Conservation (phyloP, 2,329 filamentous ascomycete species). For the Ophiostoma pallidulum region DNA sequence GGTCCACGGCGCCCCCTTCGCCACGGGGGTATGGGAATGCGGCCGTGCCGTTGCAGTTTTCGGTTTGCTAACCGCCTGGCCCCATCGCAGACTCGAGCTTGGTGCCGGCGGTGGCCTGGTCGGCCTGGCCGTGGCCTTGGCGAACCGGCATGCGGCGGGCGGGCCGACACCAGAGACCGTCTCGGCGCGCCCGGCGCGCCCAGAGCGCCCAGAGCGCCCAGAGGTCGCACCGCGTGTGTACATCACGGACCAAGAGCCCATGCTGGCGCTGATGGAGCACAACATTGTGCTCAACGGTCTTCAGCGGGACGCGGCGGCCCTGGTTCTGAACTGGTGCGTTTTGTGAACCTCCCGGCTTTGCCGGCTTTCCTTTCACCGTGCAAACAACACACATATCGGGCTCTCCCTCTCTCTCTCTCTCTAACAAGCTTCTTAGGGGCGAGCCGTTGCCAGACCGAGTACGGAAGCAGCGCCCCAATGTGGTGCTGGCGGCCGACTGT, state of each 20-base stretch:
- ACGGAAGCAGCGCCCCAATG: conserved; percentile 52
- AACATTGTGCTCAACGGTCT: conserved; percentile 80
- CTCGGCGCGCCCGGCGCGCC: too few species aligned
- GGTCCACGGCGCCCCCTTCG: too few species aligned
- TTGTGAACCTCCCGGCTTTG: too few species aligned
- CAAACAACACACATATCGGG: too few species aligned
- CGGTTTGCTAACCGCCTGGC: not conserved
- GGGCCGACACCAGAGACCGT: too few species aligned
- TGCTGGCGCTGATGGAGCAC: conserved; percentile 75
- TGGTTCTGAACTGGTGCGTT: conserved; percentile 70
- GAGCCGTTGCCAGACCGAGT: conserved; percentile 47
- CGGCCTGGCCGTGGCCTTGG: conserved; percentile 52
- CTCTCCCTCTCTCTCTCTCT: too few species aligned
- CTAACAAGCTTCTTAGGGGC: conserved; percentile 38
- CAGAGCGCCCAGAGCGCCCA: not conserved
- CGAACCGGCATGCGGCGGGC: too few species aligned
- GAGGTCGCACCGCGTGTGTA: conserved; percentile 40
- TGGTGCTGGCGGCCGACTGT: conserved; percentile 91
- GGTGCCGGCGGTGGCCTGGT: conserved; percentile 88
- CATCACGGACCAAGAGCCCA: conserved; percentile 80
- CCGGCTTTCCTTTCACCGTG: too few species aligned
- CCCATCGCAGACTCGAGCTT: conserved; percentile 64
- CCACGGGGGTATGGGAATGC: too few species aligned
- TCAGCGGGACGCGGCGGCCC: conserved; percentile 50
- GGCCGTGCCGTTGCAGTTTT: not conserved